Evolutionary conservation across 768 basidiomycete species (phyloP).

Genomic region (Amanita phalloides): DNA sequence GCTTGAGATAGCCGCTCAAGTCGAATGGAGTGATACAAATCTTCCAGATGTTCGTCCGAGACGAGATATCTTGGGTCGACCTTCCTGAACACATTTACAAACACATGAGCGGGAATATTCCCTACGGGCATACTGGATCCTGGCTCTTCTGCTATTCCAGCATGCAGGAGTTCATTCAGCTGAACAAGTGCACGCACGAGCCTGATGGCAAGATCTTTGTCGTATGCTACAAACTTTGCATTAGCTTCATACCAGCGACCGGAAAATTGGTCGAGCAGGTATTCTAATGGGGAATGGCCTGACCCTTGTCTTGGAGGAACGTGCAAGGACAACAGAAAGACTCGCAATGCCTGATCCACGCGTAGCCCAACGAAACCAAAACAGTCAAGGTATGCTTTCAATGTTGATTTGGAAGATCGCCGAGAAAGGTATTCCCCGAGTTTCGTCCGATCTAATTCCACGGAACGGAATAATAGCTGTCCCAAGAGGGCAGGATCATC

Average conservation of each 20-base stretch:
- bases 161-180: conserved; percentile 83
- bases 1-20: conserved; percentile 67
- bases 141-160: conserved; percentile 51
- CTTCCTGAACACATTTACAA: conserved; percentile 72
- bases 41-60: conserved; percentile 63
- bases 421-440: conserved; percentile 80
- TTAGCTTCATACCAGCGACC: conserved; percentile 90
- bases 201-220: conserved; percentile 68
- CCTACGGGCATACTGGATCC: conserved; percentile 45
- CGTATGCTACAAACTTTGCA: conserved; percentile 62
- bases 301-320: conserved; percentile 29
- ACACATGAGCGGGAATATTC: conserved; percentile 64
- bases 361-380: conserved; percentile 80
- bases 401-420: conserved; percentile 59
- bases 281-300: conserved; percentile 39
- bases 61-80: conserved; percentile 65
- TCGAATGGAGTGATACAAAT: conserved; percentile 70
- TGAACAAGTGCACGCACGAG: conserved; percentile 77
- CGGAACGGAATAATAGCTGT: conserved; percentile 67
- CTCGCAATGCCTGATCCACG: conserved; percentile 82
- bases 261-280: conserved; percentile 77
- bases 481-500: conserved; percentile 72
- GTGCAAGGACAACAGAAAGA: conserved; percentile 78
- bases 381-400: conserved; percentile 78
- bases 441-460: conserved; percentile 72